A percentile compares a stretch with the other conserved stretches of the same genome.
phyloP scores from a whole-genome alignment of 495 filamentous ascomycete genomes.

The Xylaria flabelliformis region DNA sequence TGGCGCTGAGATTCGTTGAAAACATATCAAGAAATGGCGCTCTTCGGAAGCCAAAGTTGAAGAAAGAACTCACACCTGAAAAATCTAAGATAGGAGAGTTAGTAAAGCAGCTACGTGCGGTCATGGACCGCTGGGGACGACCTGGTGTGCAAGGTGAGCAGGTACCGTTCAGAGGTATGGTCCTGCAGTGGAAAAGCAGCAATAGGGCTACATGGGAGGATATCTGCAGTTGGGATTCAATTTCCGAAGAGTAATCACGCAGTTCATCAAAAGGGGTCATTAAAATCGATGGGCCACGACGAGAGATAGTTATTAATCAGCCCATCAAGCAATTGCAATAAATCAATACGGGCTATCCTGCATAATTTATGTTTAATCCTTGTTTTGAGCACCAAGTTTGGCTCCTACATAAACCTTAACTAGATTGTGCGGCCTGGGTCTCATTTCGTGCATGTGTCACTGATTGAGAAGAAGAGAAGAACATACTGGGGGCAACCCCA shows the following conservation, averaged over 20 bases:
- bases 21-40: not conserved
- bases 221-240: constrained; percentile 16
- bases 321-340: no score
- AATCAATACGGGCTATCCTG: no score
- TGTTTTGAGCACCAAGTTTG: no score
- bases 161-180: not conserved
- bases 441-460: no score
- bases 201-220: constrained; percentile 1
- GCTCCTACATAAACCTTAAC: no score
- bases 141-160: not conserved
- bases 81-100: not conserved
- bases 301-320: no score
- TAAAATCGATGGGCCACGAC: no score
- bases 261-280: not conserved
- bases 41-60: not conserved
- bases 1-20: not conserved
- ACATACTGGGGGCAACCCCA: no score
- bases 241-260: not conserved
- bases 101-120: not conserved
- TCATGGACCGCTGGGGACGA: constrained; percentile 17
- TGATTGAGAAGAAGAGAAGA: no score
- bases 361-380: no score
- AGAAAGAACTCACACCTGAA: not conserved
- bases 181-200: constrained; percentile 1
- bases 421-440: no score